Base-by-base conservation (phyloP, 257 asterid genomes). In the Gentiana dahurica region DNA sequence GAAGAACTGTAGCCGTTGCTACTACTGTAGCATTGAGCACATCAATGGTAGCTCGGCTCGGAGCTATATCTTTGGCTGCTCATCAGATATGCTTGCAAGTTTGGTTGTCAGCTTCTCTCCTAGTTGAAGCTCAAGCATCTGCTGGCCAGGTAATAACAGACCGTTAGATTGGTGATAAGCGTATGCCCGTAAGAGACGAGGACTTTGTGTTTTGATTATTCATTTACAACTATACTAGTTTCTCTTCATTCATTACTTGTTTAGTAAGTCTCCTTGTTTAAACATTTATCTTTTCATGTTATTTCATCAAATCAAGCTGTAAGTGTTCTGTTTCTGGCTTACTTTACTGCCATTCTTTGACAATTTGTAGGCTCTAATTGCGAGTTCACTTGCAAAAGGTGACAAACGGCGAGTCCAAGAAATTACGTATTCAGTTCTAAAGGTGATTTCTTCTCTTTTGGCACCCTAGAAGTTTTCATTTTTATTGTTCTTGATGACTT, bases 61-160 rank as follows among this genome's bases (percentile, higher is more conserved):
- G 81, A 58, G 66, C 81, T 33, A 50, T 76, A 61, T 65, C 81
- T 49, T 69, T 76, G 81, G 81, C 81, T 11, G 78, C 81, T 32
- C 81, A 76, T 59, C 81, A 76, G 55, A 76, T 76, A 63, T 76
- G 81, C 68, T 65, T 76, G 69, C 81, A 72, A 67, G 81, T 76
- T 1, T 76, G 81, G 78, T 57, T 72, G 59, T 68, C 81, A 55
- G 81, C 72, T n/a, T 73, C 78, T 15, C 81, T 76, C 50, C 68
- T 76, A 32, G 70, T 62, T 8, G 81, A 76, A 58, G 81, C 78
- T 43, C 78, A 65, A 55, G 78, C 71, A 54, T 63, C 81, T 4
- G 66, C 78, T 12, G 70, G 69, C 35, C 81, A 76, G 78, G 81
- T 76, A 47, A 61, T 53, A 3, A 1, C 34, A 62, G 49, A 2